A percentile compares a stretch with the other conserved stretches of the same genome.
Evolutionary conservation across 2,329 filamentous ascomycete genomes (phyloP).

Genomic region (Talaromyces sp.): DNA sequence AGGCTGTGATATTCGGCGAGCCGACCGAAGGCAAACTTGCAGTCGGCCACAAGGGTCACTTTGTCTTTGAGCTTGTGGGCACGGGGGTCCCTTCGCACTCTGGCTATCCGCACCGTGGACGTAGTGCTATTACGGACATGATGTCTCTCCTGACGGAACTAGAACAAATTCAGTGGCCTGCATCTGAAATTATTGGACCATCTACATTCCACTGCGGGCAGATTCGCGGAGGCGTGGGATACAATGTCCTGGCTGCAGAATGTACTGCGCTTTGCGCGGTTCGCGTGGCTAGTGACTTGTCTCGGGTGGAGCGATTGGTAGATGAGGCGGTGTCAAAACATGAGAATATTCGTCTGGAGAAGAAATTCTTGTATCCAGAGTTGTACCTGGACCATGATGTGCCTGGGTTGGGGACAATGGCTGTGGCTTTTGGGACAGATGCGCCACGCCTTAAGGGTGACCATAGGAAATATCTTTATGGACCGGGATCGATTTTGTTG

Average conservation of each 20-base stretch:
- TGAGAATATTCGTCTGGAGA: constrained; percentile 36
- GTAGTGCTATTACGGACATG: constrained; percentile 36
- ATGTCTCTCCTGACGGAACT: constrained; percentile 36
- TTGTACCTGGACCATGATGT: constrained; percentile 42
- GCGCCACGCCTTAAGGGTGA: constrained; percentile 37
- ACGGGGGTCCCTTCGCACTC: constrained; percentile 36
- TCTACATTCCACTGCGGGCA: constrained; percentile 45
- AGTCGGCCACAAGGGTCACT: constrained; percentile 54
- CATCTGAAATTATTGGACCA: constrained; percentile 40
- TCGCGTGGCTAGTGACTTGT: constrained; percentile 39
- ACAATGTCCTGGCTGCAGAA: constrained; percentile 42
- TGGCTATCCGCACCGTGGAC: constrained; percentile 32
- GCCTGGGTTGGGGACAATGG: constrained; percentile 37
- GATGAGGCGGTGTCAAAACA: constrained; percentile 34
- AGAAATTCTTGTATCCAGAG: constrained; percentile 41
- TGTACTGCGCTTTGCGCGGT: constrained; percentile 44
- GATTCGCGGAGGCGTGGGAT: constrained; percentile 40
- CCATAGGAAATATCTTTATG: constrained; percentile 41
- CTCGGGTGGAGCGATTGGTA: constrained; percentile 36
- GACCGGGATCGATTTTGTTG: constrained; percentile 41
- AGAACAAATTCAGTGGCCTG: constrained; percentile 32
- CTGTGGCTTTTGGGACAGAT: constrained; percentile 44
- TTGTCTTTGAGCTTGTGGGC: constrained; percentile 34
- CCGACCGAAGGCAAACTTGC: constrained; percentile 56
- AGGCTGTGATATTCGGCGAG: constrained; percentile 55